Base-by-base conservation (phyloP, 768 basidiomycete genomes). In the Dioszegia hungarica region DNA sequence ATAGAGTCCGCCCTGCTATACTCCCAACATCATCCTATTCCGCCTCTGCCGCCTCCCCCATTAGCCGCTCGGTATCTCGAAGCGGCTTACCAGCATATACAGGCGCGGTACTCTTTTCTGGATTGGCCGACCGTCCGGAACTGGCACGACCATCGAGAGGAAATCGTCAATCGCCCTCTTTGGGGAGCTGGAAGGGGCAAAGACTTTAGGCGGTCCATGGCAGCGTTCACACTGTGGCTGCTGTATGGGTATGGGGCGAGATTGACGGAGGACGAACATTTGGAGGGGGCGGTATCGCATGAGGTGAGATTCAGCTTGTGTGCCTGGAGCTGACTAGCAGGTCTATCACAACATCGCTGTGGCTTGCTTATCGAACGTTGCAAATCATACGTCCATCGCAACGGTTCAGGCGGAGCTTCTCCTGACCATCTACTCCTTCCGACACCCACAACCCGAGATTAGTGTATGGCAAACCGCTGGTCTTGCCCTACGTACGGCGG, bases 261-360 rank as follows among this genome's bases (percentile, higher is more conserved):
- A 52, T 28, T 67, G 61, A 66, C 39, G 19, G 50, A 56, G 33
- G 49, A 59, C n/a, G 53, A 60, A n/a, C 52, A 62, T 48, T 25
- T 66, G 43, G 59, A 69, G 55, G 61, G 66, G 22, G 57, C 56
- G 31, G 48, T 61, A 10, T 54, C 59, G 24, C 54, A 64, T 56
- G 54, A 65, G 60, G 66, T 68, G 43, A 52, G 66, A 29, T 25
- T 25, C 10, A 19, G 2, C 41, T 37, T 0, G 45, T n/a, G 22
- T 17, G 39, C 37, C n/a, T 28, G 38, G 29, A 1, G 24, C 36
- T 17, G 22, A 24, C 29, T 15, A 8, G 2, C 52, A 74, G 56
- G 61, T 66, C 24, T 75, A 73, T 54, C 70, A 69, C 59, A 60
- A 63, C 50, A 60, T 65, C 19, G 69, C 72, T 0, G 64, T 74